A percentile compares a stretch with the other conserved stretches of the same genome.
Evolutionary conservation across 1,284 basidiomycete genomes (phyloP).

Genomic region (Ganoderma lucidum): DNA sequence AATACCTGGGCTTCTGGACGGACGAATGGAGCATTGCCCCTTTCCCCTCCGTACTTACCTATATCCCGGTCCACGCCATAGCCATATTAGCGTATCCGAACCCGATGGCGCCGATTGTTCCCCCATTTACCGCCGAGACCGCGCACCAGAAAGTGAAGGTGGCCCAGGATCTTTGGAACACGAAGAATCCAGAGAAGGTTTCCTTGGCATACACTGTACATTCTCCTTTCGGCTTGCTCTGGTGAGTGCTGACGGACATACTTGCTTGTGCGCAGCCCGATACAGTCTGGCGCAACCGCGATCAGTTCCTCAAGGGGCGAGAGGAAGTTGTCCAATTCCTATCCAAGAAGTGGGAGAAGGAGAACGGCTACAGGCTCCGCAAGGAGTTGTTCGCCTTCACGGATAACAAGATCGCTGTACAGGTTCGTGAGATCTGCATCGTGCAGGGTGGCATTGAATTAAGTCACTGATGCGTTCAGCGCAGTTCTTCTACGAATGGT

Average conservation of each 20-base stretch:
- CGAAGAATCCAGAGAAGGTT: slow-evolving; percentile 42
- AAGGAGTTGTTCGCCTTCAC: slow-evolving; percentile 67
- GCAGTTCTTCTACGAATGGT: slow-evolving; percentile 72
- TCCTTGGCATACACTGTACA: slow-evolving; percentile 58
- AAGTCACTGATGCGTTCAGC: background rate
- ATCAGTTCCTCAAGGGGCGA: slow-evolving; percentile 57
- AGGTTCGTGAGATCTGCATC: slow-evolving; percentile 37
- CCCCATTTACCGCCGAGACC: slow-evolving; percentile 45
- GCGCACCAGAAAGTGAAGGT: slow-evolving; percentile 46
- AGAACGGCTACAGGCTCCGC: slow-evolving; percentile 52
- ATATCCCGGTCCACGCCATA: background rate
- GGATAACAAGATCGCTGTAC: slow-evolving; percentile 66
- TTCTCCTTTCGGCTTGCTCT: background rate
- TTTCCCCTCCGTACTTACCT: background rate
- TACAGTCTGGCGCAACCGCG: slow-evolving; percentile 68
- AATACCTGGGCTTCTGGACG: background rate
- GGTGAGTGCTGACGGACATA: background rate
- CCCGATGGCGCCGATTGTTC: slow-evolving; percentile 39
- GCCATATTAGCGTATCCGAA: background rate
- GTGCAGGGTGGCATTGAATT: background rate
- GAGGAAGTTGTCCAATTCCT: slow-evolving; percentile 59
- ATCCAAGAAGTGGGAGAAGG: slow-evolving; percentile 62
- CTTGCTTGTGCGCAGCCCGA: slow-evolving; percentile 41
- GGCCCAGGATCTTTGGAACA: slow-evolving; percentile 47
- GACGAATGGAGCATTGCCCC: background rate